Conservation (phyloP, 345 rosid species). For the Crucihimalaya himalaica region DNA sequence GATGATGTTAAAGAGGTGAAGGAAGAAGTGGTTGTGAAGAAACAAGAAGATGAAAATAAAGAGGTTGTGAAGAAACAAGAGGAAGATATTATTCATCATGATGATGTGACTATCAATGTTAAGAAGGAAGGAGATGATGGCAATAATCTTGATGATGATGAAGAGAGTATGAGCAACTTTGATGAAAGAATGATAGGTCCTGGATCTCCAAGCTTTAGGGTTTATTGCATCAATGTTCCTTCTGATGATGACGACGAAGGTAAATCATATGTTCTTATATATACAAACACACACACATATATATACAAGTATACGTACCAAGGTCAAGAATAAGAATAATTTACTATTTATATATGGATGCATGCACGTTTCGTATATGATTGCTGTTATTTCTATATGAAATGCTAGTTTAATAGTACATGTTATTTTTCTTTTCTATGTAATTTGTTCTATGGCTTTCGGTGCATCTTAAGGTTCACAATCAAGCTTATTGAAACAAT, state of each 20-base stretch:
- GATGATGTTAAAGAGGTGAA: conserved; percentile 20
- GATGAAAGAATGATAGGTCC: conserved; percentile 38
- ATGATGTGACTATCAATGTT: conserved; percentile 3
- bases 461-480: not conserved
- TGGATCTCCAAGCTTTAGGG: conserved; percentile 52
- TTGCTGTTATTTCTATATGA: too few relatives aligned
- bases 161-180: conserved; percentile 18
- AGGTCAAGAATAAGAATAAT: not conserved
- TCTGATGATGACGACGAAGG: conserved; percentile 33
- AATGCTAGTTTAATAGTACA: not conserved
- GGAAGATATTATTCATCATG: conserved; percentile 1
- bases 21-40: conserved; percentile 27
- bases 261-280: conserved; percentile 6
- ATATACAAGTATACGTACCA: not conserved
- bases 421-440: not conserved
- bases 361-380: not conserved
- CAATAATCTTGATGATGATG: conserved; percentile 9
- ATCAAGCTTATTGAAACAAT: not conserved
- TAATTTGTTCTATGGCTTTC: not conserved
- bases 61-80: conserved; percentile 18
- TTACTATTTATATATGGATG: not conserved
- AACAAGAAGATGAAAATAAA: conserved; percentile 24
- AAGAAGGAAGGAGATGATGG: conserved; percentile 6
- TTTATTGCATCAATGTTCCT: conserved; percentile 43
- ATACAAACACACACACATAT: not conserved